phyloP scores from a whole-genome alignment of 495 filamentous ascomycete species.

The Astrothelium macrocarpum region DNA sequence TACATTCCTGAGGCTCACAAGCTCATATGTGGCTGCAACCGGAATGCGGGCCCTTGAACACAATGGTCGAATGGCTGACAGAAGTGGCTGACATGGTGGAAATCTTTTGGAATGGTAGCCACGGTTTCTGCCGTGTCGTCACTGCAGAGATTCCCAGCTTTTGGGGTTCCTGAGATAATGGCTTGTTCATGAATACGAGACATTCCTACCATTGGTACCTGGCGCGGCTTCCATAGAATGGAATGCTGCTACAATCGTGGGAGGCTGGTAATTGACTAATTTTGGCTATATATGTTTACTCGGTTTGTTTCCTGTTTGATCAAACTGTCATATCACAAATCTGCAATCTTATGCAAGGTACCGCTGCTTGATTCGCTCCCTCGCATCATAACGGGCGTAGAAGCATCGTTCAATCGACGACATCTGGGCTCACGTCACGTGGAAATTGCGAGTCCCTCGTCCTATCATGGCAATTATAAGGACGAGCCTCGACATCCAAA shows the following conservation, averaged over 20 bases:
- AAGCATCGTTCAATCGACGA: neutral
- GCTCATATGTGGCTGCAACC: neutral
- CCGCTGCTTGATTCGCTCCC: neutral
- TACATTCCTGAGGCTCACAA: neutral
- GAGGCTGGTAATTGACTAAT: neutral
- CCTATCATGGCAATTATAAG: neutral
- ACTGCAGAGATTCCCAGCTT: neutral
- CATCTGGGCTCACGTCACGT: neutral
- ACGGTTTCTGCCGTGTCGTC: neutral
- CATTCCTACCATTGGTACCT: neutral
- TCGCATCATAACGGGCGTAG: neutral
- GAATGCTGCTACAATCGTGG: neutral
- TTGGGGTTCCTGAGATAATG: neutral
- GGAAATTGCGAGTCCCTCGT: neutral
- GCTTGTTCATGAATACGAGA: neutral
- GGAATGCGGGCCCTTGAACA: neutral
- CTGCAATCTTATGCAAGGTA: conserved; percentile 2
- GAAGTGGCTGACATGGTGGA: neutral
- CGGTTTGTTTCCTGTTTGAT: conserved; percentile 5
- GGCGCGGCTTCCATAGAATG: neutral
- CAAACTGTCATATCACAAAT: neutral
- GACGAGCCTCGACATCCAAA: conserved; percentile 15
- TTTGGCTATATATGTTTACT: neutral
- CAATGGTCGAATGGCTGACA: neutral
- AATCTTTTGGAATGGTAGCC: neutral